These are phyloP conservation scores for Polyplosphaeria fusca DNA, from an alignment of 495 filamentous ascomycete species.

Conservation along the genomic window DNA sequence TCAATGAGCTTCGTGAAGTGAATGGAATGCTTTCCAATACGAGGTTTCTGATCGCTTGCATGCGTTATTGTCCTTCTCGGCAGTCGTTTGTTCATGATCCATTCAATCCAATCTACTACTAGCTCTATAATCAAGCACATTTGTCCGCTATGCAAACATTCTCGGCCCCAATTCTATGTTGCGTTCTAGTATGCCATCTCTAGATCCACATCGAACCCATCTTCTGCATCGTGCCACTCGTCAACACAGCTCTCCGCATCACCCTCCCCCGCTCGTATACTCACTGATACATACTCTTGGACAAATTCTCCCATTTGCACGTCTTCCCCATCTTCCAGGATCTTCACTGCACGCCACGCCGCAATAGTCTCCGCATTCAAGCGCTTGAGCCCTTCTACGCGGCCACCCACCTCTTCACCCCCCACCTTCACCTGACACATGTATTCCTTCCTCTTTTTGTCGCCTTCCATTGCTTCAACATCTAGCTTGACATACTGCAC, in stretches of 20 bases:
- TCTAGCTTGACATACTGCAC: conserved; percentile 42
- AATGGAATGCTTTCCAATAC: no score
- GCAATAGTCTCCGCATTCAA: conserved; percentile 33
- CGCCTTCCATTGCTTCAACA: background rate
- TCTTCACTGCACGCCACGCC: conserved; percentile 28
- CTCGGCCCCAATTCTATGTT: no score
- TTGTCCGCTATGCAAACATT: no score
- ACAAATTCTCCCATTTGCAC: conserved; percentile 1
- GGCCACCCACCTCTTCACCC: conserved; percentile 17
- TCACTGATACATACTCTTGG: background rate
- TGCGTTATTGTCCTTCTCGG: no score
- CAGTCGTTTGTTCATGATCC: no score
- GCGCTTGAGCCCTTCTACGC: conserved; percentile 25
- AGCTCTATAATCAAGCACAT: no score
- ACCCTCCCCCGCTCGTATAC: background rate
- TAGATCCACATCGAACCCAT: background rate
- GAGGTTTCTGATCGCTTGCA: no score
- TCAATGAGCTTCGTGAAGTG: no score
- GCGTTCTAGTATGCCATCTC: background rate
- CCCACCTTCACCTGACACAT: conserved; percentile 25
- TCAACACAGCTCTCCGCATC: conserved; percentile 1
- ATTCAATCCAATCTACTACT: no score
- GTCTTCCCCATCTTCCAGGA: conserved; percentile 15
- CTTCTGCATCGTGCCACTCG: conserved; percentile 14
- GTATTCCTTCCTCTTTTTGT: no score